Evolutionary conservation across 2,329 filamentous ascomycete genomes (phyloP), one percentile per base, ranked within the genome.

Genomic region (Mycosphaerella arachidis): DNA sequence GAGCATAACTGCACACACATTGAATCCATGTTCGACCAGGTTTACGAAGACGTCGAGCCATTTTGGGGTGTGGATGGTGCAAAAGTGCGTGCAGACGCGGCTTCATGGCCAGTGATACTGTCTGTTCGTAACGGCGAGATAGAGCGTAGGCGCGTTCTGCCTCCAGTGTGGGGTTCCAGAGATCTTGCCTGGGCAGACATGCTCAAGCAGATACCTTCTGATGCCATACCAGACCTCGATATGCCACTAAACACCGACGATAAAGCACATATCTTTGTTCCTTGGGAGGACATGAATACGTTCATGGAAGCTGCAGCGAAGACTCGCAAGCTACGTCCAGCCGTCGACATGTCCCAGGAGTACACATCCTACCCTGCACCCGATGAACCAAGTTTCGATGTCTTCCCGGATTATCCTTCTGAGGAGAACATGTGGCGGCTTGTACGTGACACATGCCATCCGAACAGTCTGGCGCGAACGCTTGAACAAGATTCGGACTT

Each of bases 1-100:
- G 62, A 67, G 2, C 66, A 75, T 30, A 61, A 75, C 53, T 72
- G 74, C 0, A 48, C 78, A 24, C 68, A 81, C 1, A 67, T 81
- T 6, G 79, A 81, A 61, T 74, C 77, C 2, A 75, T 79, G 54
- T 80, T 79, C 62, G 78, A 80, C 56, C 77, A 77, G 55, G 76
- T 81, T 4, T 78, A 80, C 62, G 66, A 77, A 56, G 79, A 81
- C 52, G 46, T 80, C 10, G 71, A 68, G 30, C 78, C 78, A 0
- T 80, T 78, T 58, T 80, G 79, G 78, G 77, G 71, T 1, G 35
- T 79, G 0, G 55, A 70, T 6, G 68, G 78, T 2, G 61, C 60
- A n/a, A 62, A 71, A 13, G 71, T 80, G n/a, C 74, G 76, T 9
- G 67, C 56, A 48, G 46, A 48, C 18, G 46, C 46, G 1, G 43